phyloP scores from a whole-genome alignment of 345 rosid species.

The Hypericum androsaemum region DNA sequence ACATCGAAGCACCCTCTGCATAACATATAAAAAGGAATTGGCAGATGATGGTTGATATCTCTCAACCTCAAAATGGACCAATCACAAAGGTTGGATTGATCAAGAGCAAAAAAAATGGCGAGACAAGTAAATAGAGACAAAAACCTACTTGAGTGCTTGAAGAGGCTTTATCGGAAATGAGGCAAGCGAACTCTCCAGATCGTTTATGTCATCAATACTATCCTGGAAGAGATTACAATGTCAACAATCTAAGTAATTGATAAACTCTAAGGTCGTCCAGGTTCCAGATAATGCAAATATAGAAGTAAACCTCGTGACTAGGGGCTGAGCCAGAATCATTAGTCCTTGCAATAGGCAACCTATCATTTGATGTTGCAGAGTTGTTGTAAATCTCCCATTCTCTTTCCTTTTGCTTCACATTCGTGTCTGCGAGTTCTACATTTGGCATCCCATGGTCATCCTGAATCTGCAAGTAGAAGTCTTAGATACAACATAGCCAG shows the following conservation, averaged over 20 bases:
- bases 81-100: background rate
- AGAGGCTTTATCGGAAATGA: conserved; percentile 80
- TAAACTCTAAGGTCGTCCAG: no score
- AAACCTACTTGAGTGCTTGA: conserved; percentile 63
- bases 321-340: conserved; percentile 43
- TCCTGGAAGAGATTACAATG: conserved; percentile 47
- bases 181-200: conserved; percentile 69
- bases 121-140: background rate
- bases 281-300: background rate
- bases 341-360: conserved; percentile 30
- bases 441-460: conserved; percentile 47
- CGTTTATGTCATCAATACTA: conserved; percentile 41
- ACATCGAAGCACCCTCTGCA: conserved; percentile 88
- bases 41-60: no score
- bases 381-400: conserved; percentile 30
- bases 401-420: conserved; percentile 36
- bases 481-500: conserved; percentile 9
- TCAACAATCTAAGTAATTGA: conserved; percentile 8
- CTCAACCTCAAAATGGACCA: no score
- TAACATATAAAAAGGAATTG: background rate
- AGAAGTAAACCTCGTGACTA: conserved; percentile 43
- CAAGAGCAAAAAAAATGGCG: conserved; percentile 6
- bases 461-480: conserved; percentile 51
- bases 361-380: conserved; percentile 26
- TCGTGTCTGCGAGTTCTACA: conserved; percentile 38